Percentiles rank a stretch among this genome's conserved stretches.
Conservation (phyloP, 352 stramenopile genomes). For the Pythium aristosporum region DNA sequence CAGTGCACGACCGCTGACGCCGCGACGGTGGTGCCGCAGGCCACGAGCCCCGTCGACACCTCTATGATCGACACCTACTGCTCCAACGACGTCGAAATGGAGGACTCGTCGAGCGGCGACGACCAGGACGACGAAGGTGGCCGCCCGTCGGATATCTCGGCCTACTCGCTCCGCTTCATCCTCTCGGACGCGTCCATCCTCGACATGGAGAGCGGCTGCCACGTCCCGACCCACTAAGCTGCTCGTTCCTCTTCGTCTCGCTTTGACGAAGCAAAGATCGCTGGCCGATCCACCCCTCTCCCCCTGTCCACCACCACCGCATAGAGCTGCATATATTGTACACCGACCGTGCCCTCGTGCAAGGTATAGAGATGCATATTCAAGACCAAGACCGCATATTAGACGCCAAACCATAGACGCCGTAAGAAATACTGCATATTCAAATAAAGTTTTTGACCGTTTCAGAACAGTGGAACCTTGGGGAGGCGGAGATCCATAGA, state of each 20-base stretch:
- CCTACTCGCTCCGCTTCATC: slow-evolving; percentile 83
- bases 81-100: slow-evolving; percentile 44
- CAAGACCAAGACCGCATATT: background rate
- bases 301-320: background rate
- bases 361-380: slow-evolving; percentile 29
- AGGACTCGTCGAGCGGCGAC: slow-evolving; percentile 42
- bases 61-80: slow-evolving; percentile 41
- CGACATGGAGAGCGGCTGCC: slow-evolving; percentile 38
- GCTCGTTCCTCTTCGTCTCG: background rate
- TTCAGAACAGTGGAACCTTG: background rate
- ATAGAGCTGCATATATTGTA: slow-evolving; percentile 30
- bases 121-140: slow-evolving; percentile 42
- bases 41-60: slow-evolving; percentile 48
- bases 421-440: slow-evolving; percentile 12
- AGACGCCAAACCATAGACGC: slow-evolving; percentile 14
- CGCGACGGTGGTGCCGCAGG: slow-evolving; percentile 44
- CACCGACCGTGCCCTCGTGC: slow-evolving; percentile 10
- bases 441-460: background rate
- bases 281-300: background rate
- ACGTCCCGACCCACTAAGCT: slow-evolving; percentile 24
- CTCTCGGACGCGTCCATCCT: slow-evolving; percentile 74
- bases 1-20: slow-evolving; percentile 59
- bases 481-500: background rate
- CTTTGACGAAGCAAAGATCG: background rate
- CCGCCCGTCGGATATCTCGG: slow-evolving; percentile 46